These are phyloP conservation scores for Clarireedia hainanense DNA, from an alignment of 2,329 filamentous ascomycete species.

Conservation along the genomic window DNA sequence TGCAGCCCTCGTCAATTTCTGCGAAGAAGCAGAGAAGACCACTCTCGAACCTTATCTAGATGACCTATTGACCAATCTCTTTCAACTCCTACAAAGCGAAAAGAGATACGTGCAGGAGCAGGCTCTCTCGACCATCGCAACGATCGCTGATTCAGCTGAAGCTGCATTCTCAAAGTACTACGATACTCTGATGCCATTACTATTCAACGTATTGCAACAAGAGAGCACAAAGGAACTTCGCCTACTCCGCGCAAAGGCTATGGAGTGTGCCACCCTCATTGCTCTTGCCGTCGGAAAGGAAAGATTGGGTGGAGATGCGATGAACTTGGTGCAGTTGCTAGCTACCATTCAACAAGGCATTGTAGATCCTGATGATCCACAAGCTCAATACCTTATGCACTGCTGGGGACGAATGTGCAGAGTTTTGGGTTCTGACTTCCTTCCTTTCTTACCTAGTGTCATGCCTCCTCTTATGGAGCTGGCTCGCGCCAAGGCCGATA, in stretches of 20 bases:
- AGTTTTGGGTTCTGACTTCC: conserved; percentile 81
- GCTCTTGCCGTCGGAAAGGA: conserved; percentile 91
- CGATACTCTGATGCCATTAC: conserved; percentile 86
- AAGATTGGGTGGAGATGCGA: conserved; percentile 78
- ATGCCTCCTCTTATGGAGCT: conserved; percentile 91
- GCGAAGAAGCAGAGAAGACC: conserved; percentile 91
- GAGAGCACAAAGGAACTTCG: conserved; percentile 93
- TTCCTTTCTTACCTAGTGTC: conserved; percentile 85
- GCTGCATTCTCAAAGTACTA: conserved; percentile 94
- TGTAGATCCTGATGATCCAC: conserved; percentile 85
- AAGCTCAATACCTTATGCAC: conserved; percentile 94
- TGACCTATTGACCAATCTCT: conserved; percentile 73
- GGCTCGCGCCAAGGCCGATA: conserved; percentile 91
- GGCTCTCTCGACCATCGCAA: conserved; percentile 93
- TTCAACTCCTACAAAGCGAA: conserved; percentile 79
- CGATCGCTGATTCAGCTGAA: conserved; percentile 96
- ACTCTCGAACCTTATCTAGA: conserved; percentile 91
- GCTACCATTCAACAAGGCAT: conserved; percentile 82
- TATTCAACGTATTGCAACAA: conserved; percentile 81
- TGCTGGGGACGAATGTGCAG: conserved; percentile 99
- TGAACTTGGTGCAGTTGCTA: conserved; percentile 79
- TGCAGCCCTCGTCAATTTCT: conserved; percentile 97
- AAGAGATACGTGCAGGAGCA: conserved; percentile 98
- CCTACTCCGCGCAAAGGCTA: conserved; percentile 87
- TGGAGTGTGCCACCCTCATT: conserved; percentile 97